phyloP scores from a whole-genome alignment of 352 stramenopile genomes.

The Bremia lactucae region DNA sequence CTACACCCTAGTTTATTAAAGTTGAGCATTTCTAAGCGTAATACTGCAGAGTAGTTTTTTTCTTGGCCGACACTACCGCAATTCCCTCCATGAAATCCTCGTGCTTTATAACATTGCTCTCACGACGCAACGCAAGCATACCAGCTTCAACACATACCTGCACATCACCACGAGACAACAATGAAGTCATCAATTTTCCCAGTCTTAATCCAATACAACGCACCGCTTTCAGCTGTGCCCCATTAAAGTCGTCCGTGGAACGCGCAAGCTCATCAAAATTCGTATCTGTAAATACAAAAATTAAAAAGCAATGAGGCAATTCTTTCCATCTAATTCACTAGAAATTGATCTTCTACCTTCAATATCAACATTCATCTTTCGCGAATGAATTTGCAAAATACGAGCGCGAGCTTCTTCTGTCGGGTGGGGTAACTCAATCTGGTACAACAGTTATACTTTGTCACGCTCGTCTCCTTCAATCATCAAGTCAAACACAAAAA shows the following conservation, averaged over 20 bases:
- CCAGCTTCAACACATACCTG: constrained; percentile 96
- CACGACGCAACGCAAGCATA: constrained; percentile 94
- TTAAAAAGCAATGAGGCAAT: neutral
- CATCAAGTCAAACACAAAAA: neutral
- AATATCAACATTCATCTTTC: constrained; percentile 94
- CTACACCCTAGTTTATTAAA: neutral
- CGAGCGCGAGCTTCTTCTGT: constrained; percentile 93
- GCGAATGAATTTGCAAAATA: constrained; percentile 96
- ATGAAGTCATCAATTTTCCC: too few relatives aligned
- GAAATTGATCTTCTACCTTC: constrained; percentile 34
- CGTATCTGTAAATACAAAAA: constrained; percentile 50
- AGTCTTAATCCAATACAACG: too few relatives aligned
- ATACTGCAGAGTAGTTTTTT: constrained; percentile 96
- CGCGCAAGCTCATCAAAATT: constrained; percentile 97
- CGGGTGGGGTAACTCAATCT: constrained; percentile 97
- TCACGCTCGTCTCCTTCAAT: neutral
- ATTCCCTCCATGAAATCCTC: constrained; percentile 99
- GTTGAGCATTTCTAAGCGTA: constrained; percentile 89
- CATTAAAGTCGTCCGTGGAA: constrained; percentile 98
- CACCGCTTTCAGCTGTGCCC: constrained; percentile 95
- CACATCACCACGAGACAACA: constrained; percentile 7
- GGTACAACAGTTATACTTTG: neutral
- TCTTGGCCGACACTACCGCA: constrained; percentile 94
- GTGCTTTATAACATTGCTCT: constrained; percentile 94
- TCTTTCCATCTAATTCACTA: too few relatives aligned